Percentiles rank a stretch among this genome's conserved stretches.
phyloP scores from a whole-genome alignment of 75 land plant species.

The Sequoiadendron giganteum region DNA sequence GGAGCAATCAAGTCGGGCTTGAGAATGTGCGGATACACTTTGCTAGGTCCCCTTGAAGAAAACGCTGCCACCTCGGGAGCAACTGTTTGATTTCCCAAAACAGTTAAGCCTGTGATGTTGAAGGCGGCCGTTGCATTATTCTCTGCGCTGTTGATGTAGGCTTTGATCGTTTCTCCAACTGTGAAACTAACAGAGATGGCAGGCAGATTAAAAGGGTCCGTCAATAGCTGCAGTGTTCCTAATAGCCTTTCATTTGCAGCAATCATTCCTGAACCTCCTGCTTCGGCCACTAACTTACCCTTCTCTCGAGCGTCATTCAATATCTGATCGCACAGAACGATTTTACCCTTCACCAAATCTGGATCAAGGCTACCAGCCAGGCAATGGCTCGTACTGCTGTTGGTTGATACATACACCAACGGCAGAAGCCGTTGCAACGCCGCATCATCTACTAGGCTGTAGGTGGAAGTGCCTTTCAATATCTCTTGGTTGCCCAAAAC shows the following conservation, averaged over 20 bases:
- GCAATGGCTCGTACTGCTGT: neutral
- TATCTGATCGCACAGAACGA: neutral
- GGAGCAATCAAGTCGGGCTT: slow-evolving; percentile 55
- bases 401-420: neutral
- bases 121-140: neutral
- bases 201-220: neutral
- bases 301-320: too few species aligned
- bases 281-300: slow-evolving; percentile 10
- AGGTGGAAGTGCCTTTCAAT: slow-evolving; percentile 14
- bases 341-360: neutral
- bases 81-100: slow-evolving; percentile 6
- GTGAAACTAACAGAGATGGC: slow-evolving; percentile 12
- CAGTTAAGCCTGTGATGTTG: neutral
- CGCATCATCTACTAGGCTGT: neutral
- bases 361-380: neutral
- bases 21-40: slow-evolving; percentile 26
- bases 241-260: slow-evolving; percentile 16
- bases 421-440: neutral
- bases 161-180: slow-evolving; percentile 11
- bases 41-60: slow-evolving; percentile 39
- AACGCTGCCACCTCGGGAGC: slow-evolving; percentile 29
- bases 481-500: neutral
- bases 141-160: slow-evolving; percentile 27
- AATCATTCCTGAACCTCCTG: slow-evolving; percentile 1
- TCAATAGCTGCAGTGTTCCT: neutral